phyloP scores from a whole-genome alignment of 805 yeast species.

The Wickerhamomyces strasburgensis region DNA sequence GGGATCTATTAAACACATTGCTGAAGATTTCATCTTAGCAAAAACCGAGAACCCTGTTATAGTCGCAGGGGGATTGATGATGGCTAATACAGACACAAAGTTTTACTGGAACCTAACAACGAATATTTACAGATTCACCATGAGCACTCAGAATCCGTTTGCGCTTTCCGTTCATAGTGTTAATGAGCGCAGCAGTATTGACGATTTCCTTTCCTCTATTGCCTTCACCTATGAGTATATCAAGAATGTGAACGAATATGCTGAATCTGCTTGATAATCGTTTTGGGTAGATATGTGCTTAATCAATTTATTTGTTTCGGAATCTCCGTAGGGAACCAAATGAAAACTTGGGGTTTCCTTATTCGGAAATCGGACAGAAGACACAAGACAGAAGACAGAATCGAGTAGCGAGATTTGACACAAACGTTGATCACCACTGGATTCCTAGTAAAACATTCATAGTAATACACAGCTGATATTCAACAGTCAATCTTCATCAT shows the following conservation, averaged over 20 bases:
- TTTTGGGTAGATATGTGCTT: too few species aligned
- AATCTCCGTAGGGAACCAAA: too few species aligned
- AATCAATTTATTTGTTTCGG: too few species aligned
- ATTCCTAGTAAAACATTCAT: too few species aligned
- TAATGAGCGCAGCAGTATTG: constrained; percentile 47
- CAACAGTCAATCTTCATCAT: too few species aligned
- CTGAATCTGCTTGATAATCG: background rate
- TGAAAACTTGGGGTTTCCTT: too few species aligned
- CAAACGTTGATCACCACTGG: too few species aligned
- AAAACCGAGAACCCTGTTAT: constrained; percentile 33
- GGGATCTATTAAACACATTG: constrained; percentile 15
- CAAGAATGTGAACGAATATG: constrained; percentile 35
- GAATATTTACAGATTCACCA: constrained; percentile 50
- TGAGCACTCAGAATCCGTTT: constrained; percentile 3
- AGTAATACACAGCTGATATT: too few species aligned
- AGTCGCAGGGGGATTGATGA: constrained; percentile 60
- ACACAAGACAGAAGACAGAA: too few species aligned
- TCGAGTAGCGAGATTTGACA: too few species aligned
- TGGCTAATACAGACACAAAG: constrained; percentile 70
- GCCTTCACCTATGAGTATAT: constrained; percentile 48
- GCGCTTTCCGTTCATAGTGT: constrained; percentile 47
- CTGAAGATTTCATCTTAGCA: constrained; percentile 27
- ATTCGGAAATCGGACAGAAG: too few species aligned
- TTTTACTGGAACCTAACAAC: constrained; percentile 57
- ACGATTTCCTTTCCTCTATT: constrained; percentile 48